These are phyloP conservation scores for Cucurbita maxima DNA, from an alignment of 306 rosid genomes.

Conservation along the genomic window DNA sequence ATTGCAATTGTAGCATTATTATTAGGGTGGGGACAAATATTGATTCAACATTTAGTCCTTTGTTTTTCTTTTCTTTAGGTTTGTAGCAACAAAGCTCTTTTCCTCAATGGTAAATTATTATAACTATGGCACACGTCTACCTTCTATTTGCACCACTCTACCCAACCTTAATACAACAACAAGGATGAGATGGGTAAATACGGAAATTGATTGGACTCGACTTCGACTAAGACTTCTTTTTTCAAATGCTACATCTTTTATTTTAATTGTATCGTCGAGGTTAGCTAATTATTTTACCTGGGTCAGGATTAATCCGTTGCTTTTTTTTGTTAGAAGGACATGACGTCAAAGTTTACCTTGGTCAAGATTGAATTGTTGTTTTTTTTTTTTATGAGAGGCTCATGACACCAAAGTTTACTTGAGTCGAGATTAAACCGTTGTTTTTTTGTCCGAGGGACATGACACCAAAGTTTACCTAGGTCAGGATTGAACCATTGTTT, in stretches of 20 bases:
- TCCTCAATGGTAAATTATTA: not conserved
- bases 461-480: too few species aligned
- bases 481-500: too few species aligned
- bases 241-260: not conserved
- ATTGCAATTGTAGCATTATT: not conserved
- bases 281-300: not conserved
- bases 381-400: too few species aligned
- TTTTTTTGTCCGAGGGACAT: too few species aligned
- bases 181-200: not conserved
- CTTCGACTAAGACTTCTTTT: not conserved
- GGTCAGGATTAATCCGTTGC: too few species aligned
- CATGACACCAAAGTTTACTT: too few species aligned
- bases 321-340: too few species aligned
- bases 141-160: not conserved
- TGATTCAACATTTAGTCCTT: not conserved
- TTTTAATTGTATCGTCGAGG: not conserved
- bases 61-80: not conserved
- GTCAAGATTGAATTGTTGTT: too few species aligned
- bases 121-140: not conserved
- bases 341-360: too few species aligned
- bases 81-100: not conserved
- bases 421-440: too few species aligned
- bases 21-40: not conserved
- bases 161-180: not conserved
- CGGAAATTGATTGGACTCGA: not conserved